phyloP scores from a whole-genome alignment of 2,329 filamentous ascomycete genomes.

The Coniochaeta sp. region DNA sequence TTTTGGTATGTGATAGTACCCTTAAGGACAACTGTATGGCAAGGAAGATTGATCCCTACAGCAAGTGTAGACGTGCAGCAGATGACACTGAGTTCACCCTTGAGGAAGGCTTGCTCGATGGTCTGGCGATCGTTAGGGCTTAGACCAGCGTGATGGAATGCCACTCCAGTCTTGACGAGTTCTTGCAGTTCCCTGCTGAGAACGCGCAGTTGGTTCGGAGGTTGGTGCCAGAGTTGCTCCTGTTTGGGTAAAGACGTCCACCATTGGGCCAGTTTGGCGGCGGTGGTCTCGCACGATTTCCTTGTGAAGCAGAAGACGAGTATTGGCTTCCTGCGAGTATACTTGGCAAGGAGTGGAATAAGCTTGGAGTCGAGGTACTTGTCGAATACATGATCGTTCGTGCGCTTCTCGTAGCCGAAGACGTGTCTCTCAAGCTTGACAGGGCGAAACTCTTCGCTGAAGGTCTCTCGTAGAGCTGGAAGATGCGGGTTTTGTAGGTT shows the following conservation, averaged over 20 bases:
- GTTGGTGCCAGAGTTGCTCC: slow-evolving; percentile 56
- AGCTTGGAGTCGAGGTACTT: slow-evolving; percentile 59
- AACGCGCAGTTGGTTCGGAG: slow-evolving; percentile 41
- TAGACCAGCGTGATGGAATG: slow-evolving; percentile 77
- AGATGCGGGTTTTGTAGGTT: slow-evolving; percentile 49
- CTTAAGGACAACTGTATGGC: slow-evolving; percentile 77
- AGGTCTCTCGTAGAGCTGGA: slow-evolving; percentile 60
- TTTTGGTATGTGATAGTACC: slow-evolving; percentile 63
- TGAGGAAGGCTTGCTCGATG: slow-evolving; percentile 61
- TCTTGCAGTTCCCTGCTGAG: slow-evolving; percentile 52
- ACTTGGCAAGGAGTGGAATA: slow-evolving; percentile 55
- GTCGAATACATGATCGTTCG: slow-evolving; percentile 74
- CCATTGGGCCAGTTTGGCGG: slow-evolving; percentile 57
- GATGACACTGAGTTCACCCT: slow-evolving; percentile 69
- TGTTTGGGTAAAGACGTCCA: slow-evolving; percentile 46
- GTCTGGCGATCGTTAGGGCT: slow-evolving; percentile 53
- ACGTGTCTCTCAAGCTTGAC: slow-evolving; percentile 72
- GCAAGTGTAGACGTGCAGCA: slow-evolving; percentile 84
- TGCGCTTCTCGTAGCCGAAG: slow-evolving; percentile 55
- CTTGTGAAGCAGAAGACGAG: slow-evolving; percentile 80
- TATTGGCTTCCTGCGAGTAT: slow-evolving; percentile 65
- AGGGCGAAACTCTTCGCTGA: slow-evolving; percentile 73
- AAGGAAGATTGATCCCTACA: slow-evolving; percentile 76
- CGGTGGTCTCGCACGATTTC: slow-evolving; percentile 61
- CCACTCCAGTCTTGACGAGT: slow-evolving; percentile 49